These are phyloP conservation scores for Stachybotrys chartarum DNA, from an alignment of 2,329 filamentous ascomycete species.

Conservation along the genomic window DNA sequence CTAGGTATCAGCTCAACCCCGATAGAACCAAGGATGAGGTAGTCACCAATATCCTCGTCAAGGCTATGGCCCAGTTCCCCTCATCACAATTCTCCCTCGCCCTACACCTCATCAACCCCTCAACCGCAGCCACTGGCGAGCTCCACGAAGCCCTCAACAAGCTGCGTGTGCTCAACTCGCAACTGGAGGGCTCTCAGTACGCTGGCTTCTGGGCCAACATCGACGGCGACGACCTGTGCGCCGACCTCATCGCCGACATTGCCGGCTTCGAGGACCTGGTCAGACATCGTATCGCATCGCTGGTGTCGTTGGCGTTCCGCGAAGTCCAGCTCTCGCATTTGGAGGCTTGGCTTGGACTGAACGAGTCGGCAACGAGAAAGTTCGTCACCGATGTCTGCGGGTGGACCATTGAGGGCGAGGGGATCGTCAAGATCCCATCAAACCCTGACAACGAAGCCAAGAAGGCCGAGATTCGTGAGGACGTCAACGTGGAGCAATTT, in stretches of 20 bases:
- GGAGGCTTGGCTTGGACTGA: slow-evolving; percentile 70
- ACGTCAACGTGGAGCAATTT: slow-evolving; percentile 87
- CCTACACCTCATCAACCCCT: slow-evolving; percentile 85
- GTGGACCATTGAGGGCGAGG: slow-evolving; percentile 68
- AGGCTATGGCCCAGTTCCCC: slow-evolving; percentile 94
- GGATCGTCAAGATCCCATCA: slow-evolving; percentile 67
- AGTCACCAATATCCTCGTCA: slow-evolving; percentile 98
- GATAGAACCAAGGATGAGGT: slow-evolving; percentile 95
- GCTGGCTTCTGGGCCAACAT: slow-evolving; percentile 87
- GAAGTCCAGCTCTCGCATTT: slow-evolving; percentile 62
- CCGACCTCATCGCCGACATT: slow-evolving; percentile 90
- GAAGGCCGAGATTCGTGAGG: slow-evolving; percentile 90
- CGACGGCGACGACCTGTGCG: slow-evolving; percentile 90
- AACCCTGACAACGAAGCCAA: slow-evolving; percentile 98
- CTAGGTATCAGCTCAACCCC: slow-evolving; percentile 98
- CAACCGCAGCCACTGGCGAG: slow-evolving; percentile 58
- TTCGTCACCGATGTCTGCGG: slow-evolving; percentile 81
- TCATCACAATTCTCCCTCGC: slow-evolving; percentile 91
- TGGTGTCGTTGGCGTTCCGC: slow-evolving; percentile 74
- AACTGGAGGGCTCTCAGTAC: slow-evolving; percentile 88
- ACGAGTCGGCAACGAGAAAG: slow-evolving; percentile 60
- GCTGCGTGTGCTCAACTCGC: slow-evolving; percentile 73
- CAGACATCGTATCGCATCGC: slow-evolving; percentile 80
- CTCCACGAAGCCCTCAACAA: slow-evolving; percentile 88
- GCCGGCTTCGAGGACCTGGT: slow-evolving; percentile 92